Evolutionary conservation across 1,284 basidiomycete species (phyloP).

Genomic region (Gymnopus androsaceus): DNA sequence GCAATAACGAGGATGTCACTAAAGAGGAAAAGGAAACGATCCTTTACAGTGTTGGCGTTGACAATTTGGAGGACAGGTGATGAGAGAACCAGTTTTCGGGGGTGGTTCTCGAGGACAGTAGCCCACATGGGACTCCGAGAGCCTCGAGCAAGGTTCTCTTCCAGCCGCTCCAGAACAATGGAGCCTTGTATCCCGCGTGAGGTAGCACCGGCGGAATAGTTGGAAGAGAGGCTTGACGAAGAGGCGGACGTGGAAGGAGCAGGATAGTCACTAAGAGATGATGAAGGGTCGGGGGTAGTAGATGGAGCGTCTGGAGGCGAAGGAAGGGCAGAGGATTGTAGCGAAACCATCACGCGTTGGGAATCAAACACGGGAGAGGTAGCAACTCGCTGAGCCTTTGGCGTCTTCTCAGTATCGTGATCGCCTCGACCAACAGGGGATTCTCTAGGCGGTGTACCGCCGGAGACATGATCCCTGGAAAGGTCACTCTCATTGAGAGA

Average conservation of each 20-base stretch:
- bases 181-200: slow-evolving; percentile 34
- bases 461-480: slow-evolving; percentile 30
- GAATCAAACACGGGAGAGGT: slow-evolving; percentile 24
- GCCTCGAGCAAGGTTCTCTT: slow-evolving; percentile 64
- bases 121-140: slow-evolving; percentile 64
- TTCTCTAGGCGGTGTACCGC: slow-evolving; percentile 16
- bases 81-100: slow-evolving; percentile 81
- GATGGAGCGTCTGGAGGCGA: slow-evolving; percentile 62
- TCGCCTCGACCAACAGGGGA: slow-evolving; percentile 21
- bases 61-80: slow-evolving; percentile 93
- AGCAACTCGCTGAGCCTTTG: slow-evolving; percentile 40
- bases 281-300: slow-evolving; percentile 72
- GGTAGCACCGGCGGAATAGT: slow-evolving; percentile 35
- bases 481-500: slow-evolving; percentile 17
- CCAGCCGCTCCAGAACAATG: slow-evolving; percentile 63
- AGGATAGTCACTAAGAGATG: slow-evolving; percentile 64
- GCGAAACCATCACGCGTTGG: slow-evolving; percentile 29
- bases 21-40: slow-evolving; percentile 95
- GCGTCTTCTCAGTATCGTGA: slow-evolving; percentile 42
- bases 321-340: slow-evolving; percentile 36
- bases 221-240: slow-evolving; percentile 47
- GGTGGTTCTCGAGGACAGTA: slow-evolving; percentile 78
- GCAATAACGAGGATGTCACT: slow-evolving; percentile 90
- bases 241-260: slow-evolving; percentile 50
- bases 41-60: slow-evolving; percentile 92